A percentile compares a stretch with the other conserved stretches of the same genome.
phyloP scores from a whole-genome alignment of 768 basidiomycete genomes.

The Pisolithus marmoratus region DNA sequence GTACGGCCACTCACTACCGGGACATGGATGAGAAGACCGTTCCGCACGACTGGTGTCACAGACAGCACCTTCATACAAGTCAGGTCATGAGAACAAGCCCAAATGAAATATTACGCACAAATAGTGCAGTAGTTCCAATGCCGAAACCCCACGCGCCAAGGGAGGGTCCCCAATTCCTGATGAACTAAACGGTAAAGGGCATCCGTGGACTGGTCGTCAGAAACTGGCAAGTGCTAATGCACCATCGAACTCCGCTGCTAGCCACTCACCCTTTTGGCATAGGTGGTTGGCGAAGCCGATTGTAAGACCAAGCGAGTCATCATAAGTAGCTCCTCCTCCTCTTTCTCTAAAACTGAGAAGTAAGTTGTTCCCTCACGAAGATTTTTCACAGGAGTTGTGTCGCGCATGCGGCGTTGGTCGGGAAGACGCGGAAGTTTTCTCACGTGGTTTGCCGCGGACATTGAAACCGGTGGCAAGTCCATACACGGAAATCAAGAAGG shows the following conservation, averaged over 20 bases:
- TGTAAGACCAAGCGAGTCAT: conserved; percentile 34
- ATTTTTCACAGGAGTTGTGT: too few relatives aligned
- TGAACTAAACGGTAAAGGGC: conserved; percentile 28
- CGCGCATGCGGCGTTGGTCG: not conserved
- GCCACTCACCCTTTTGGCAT: conserved; percentile 13
- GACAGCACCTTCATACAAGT: conserved; percentile 55
- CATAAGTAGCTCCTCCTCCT: not conserved
- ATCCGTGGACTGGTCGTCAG: not conserved
- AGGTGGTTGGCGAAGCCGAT: conserved; percentile 9
- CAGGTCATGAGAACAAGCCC: not conserved
- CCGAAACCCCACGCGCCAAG: conserved; percentile 70
- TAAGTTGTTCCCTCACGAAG: too few relatives aligned
- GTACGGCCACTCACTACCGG: conserved; percentile 55
- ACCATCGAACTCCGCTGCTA: not conserved
- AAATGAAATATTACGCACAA: conserved; percentile 38
- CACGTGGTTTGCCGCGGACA: not conserved
- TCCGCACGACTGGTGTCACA: conserved; percentile 79
- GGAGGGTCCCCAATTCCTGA: conserved; percentile 54
- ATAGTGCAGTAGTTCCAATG: conserved; percentile 58
- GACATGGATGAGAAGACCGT: conserved; percentile 64
- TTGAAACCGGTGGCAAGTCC: not conserved
- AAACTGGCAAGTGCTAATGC: not conserved
- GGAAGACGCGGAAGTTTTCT: not conserved
- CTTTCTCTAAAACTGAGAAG: too few relatives aligned
- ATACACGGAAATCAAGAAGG: not conserved